Conservation (phyloP, 305 asterid species). For the Solanum hybrid region DNA sequence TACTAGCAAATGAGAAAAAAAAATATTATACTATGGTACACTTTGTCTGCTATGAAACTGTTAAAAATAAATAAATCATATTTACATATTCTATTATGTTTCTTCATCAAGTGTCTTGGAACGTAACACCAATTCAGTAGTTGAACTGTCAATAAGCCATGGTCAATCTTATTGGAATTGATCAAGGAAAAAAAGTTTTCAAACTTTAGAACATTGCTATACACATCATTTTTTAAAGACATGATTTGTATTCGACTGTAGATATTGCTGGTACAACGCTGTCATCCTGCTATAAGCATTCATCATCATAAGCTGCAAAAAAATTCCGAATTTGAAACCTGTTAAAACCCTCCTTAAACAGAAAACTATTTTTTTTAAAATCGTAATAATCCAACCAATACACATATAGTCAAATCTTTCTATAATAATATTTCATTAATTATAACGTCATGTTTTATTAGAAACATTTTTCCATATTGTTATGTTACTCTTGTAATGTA, state of each 20-base stretch:
- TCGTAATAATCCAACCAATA: neutral
- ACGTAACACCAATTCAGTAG: neutral
- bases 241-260: constrained; percentile 9
- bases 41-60: neutral
- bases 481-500: neutral
- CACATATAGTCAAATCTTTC: neutral
- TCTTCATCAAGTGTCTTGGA: neutral
- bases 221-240: constrained; percentile 14
- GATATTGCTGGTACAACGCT: constrained; percentile 51
- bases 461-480: neutral
- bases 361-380: neutral
- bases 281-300: constrained; percentile 56
- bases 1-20: neutral
- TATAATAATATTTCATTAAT: neutral
- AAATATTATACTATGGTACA: neutral
- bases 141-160: neutral
- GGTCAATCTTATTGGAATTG: neutral
- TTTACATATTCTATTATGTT: neutral
- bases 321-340: neutral
- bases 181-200: neutral
- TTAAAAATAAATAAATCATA: neutral
- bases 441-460: neutral
- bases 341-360: neutral
- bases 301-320: constrained; percentile 45
- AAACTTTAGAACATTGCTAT: neutral